Evolutionary conservation across 139 green algal species (phyloP).

Genomic region (Eudorina sp.): DNA sequence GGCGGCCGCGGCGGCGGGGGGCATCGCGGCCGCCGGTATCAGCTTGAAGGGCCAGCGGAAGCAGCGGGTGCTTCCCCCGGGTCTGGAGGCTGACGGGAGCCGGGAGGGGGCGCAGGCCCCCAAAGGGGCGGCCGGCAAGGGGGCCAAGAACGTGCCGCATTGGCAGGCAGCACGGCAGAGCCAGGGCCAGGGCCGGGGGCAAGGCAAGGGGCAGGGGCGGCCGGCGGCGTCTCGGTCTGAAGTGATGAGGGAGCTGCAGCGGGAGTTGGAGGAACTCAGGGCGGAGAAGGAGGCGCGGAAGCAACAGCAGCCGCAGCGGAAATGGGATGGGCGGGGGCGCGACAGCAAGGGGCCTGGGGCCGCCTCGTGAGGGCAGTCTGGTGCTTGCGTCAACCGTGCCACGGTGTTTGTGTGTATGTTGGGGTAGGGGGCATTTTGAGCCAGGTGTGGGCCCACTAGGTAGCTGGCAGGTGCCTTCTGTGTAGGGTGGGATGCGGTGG

Average conservation of each 20-base stretch:
- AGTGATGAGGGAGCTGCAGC: slow-evolving; percentile 38
- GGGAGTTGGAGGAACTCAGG: slow-evolving; percentile 59
- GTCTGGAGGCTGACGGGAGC: background rate
- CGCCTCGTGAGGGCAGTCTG: no score
- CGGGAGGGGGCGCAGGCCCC: background rate
- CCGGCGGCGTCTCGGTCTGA: background rate
- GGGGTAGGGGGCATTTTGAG: no score
- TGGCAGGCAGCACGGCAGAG: no score
- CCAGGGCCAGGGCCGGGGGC: background rate
- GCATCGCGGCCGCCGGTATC: background rate
- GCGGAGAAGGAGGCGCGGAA: slow-evolving; percentile 48
- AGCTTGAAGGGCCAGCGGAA: background rate
- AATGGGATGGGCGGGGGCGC: background rate
- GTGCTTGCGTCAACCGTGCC: no score
- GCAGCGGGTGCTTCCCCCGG: background rate
- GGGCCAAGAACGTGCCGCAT: background rate
- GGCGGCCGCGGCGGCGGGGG: background rate
- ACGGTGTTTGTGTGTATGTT: no score
- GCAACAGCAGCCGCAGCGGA: no score
- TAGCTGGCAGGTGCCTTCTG: no score
- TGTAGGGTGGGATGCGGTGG: no score
- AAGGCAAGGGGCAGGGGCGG: background rate
- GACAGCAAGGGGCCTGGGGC: background rate
- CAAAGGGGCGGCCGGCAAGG: background rate
- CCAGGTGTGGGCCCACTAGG: no score